Evolutionary conservation across 2,329 filamentous ascomycete genomes (phyloP).

Genomic region (Verticillium isaacii): DNA sequence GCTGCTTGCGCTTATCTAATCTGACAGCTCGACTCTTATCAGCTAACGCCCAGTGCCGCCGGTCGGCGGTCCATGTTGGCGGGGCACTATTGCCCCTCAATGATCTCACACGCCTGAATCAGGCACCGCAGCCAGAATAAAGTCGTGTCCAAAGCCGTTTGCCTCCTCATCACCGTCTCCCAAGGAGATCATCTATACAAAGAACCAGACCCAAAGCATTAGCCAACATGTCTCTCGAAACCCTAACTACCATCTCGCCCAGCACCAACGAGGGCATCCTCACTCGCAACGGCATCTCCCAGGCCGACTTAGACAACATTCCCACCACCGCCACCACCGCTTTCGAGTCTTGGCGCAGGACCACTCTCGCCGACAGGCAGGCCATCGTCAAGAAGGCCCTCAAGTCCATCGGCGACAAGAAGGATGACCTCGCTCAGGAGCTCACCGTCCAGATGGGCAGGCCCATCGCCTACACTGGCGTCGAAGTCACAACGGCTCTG

Average conservation of each 20-base stretch:
- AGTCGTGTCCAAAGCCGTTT: not conserved
- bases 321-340: slow-evolving; percentile 68
- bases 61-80: not conserved
- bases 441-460: slow-evolving; percentile 94
- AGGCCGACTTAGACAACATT: slow-evolving; percentile 65
- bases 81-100: slow-evolving; percentile 10
- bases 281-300: slow-evolving; percentile 69
- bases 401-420: slow-evolving; percentile 60
- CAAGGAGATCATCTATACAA: not conserved
- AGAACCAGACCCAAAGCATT: not conserved
- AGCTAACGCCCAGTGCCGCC: not conserved
- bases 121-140: not conserved
- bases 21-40: not conserved
- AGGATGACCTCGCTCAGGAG: slow-evolving; percentile 78
- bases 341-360: slow-evolving; percentile 73
- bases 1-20: slow-evolving; percentile 6
- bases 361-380: slow-evolving; percentile 69
- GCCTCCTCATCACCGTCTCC: slow-evolving; percentile 1
- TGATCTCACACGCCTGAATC: slow-evolving; percentile 11
- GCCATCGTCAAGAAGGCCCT: slow-evolving; percentile 78
- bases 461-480: slow-evolving; percentile 80
- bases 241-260: slow-evolving; percentile 78
- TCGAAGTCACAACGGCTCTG: slow-evolving; percentile 80
- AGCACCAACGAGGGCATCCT: slow-evolving; percentile 81
- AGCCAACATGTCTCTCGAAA: slow-evolving; percentile 56